Evolutionary conservation across 2,329 filamentous ascomycete species (phyloP), one percentile per base, ranked within the genome.

Genomic region (Beauveria bassiana): DNA sequence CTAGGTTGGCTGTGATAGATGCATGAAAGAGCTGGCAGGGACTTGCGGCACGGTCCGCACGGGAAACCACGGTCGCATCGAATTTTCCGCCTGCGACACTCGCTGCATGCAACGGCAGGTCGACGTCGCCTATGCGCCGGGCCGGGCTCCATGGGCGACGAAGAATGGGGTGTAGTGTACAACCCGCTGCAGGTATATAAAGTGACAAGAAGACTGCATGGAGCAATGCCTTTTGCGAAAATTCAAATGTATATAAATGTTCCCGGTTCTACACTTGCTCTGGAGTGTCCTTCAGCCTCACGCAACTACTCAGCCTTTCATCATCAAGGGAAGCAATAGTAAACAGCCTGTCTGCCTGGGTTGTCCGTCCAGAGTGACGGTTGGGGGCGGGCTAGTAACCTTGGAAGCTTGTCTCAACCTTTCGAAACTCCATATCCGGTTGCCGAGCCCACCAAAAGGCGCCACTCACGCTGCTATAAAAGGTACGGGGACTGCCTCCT

Each of bases 41-140:
- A 66, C 49, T 62, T 66, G 20, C 58, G 55, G 60, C 64, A 66
- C 34, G 63, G 63, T 14, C 64, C 62, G 56, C 64, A 66, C 9
- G 64, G 64, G 8, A 40, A 49, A 24, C 22, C 60, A 43, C 61
- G 64, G 57, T 66, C 64, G 55, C 64, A 66, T 12, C 63, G 58
- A 18, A 63, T 64, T 59, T 66, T 66, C 38, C 64, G 55, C 7
- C 64, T 61, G 28, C 64, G 63, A 22, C 64, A 66, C 34, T 66
- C 62, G 20, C 62, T 65, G 58, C 64, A 66, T 10, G 64, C 62
- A 34, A 65, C 59, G 28, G 64, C 64, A 10, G 64, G 64, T 22
- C 64, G 64, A 26, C 64, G 54, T 38, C 64, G 60, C 50, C 62
- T 64, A 59, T 62, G 43, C 8, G 63, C 59, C 10, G 64, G 64